Evolutionary conservation across 257 asterid species (phyloP).

Genomic region (Solanum chaucha): DNA sequence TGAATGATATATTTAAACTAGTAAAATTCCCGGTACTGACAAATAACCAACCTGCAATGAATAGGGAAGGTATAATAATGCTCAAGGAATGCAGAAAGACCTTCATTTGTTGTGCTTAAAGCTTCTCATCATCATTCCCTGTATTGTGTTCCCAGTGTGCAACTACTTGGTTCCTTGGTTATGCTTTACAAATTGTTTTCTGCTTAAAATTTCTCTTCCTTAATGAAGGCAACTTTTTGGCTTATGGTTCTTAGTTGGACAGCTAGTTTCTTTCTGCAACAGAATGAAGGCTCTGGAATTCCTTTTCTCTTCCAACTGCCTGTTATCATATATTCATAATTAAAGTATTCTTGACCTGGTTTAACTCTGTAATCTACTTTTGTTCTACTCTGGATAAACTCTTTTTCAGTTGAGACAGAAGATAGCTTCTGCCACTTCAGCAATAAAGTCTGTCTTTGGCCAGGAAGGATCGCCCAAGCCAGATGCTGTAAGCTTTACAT

Average conservation of each 20-base stretch:
- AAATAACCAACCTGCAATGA: background rate
- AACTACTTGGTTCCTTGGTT: background rate
- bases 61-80: background rate
- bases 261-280: background rate
- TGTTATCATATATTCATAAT: background rate
- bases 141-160: background rate
- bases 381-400: background rate
- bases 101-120: background rate
- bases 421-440: constrained; percentile 88
- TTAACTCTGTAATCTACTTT: background rate
- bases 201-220: background rate
- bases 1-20: background rate
- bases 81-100: background rate
- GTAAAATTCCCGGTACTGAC: background rate
- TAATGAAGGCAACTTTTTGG: background rate
- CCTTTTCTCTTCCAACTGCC: background rate
- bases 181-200: background rate
- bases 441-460: constrained; percentile 89
- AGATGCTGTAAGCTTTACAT: constrained; percentile 54
- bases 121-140: background rate
- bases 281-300: background rate
- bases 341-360: background rate
- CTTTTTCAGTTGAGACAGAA: constrained; percentile 74
- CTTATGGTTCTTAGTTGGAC: background rate
- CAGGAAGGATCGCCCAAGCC: constrained; percentile 50